phyloP scores from a whole-genome alignment of 768 basidiomycete genomes.

The Hypsizygus marmoreus region DNA sequence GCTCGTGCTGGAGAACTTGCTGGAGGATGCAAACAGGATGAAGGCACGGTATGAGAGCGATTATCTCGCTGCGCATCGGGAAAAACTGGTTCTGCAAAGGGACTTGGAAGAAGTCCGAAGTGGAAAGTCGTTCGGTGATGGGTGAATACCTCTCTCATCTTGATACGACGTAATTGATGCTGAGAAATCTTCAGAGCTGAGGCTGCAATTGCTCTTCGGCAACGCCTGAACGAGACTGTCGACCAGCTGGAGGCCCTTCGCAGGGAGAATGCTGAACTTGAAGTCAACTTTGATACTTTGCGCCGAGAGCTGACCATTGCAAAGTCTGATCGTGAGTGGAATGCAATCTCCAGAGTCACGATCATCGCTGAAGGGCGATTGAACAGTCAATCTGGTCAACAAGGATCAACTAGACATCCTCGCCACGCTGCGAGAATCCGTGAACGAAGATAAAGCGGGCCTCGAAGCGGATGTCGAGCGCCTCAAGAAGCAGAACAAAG shows the following conservation, averaged over 20 bases:
- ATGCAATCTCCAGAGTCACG: neutral
- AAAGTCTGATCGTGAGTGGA: slow-evolving; percentile 76
- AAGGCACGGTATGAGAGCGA: slow-evolving; percentile 88
- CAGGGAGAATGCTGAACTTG: slow-evolving; percentile 68
- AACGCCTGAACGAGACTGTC: slow-evolving; percentile 84
- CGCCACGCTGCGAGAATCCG: slow-evolving; percentile 79
- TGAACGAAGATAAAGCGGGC: slow-evolving; percentile 81
- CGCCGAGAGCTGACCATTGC: slow-evolving; percentile 76
- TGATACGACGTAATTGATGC: slow-evolving; percentile 2
- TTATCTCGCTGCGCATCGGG: slow-evolving; percentile 82
- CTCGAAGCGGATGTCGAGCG: slow-evolving; percentile 70
- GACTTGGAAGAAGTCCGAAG: slow-evolving; percentile 88
- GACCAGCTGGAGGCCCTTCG: slow-evolving; percentile 76
- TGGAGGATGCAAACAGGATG: slow-evolving; percentile 90
- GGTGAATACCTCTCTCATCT: slow-evolving; percentile 45
- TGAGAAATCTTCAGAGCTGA: slow-evolving; percentile 58
- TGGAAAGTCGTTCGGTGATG: slow-evolving; percentile 82
- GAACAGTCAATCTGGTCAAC: slow-evolving; percentile 89
- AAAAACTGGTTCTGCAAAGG: slow-evolving; percentile 76
- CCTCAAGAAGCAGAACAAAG: slow-evolving; percentile 67
- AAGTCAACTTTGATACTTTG: slow-evolving; percentile 65
- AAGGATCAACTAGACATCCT: slow-evolving; percentile 94
- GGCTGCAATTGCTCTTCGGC: slow-evolving; percentile 85
- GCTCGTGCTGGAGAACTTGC: slow-evolving; percentile 85
- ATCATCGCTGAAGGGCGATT: too few species aligned